These are phyloP conservation scores for Sclerotiophoma versabilis DNA, from an alignment of 2,329 filamentous ascomycete genomes.

Conservation along the genomic window DNA sequence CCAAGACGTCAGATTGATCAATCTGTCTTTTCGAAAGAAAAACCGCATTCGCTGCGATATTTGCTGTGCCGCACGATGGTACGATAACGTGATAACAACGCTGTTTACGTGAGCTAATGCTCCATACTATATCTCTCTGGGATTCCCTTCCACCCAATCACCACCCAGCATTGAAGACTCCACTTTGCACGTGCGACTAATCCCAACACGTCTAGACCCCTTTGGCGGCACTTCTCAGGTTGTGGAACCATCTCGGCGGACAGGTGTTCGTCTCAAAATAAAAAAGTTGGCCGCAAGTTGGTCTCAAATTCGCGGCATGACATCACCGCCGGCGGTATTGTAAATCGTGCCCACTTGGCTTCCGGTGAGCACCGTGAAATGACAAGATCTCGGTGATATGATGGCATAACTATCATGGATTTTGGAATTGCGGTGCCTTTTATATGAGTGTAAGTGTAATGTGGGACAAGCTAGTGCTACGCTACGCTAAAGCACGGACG, in stretches of 20 bases:
- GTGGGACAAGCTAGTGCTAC: background rate
- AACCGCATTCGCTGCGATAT: background rate
- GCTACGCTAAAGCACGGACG: background rate
- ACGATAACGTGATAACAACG: constrained; percentile 1
- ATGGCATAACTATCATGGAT: background rate
- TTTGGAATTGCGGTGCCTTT: background rate
- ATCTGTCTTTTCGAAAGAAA: background rate
- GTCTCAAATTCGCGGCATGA: constrained; percentile 5
- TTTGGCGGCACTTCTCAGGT: background rate
- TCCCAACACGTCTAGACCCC: constrained; percentile 10
- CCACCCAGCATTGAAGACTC: too few relatives aligned
- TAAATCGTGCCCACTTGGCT: background rate
- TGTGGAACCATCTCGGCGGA: background rate
- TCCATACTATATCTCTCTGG: background rate
- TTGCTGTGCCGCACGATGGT: background rate
- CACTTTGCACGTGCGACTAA: constrained; percentile 2
- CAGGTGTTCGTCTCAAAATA: constrained; percentile 1
- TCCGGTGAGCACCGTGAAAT: background rate
- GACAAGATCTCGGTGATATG: constrained; percentile 1
- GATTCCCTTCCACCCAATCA: background rate
- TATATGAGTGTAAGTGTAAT: background rate
- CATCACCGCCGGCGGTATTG: constrained; percentile 3
- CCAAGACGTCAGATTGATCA: background rate
- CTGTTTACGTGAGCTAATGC: background rate
- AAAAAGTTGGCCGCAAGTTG: constrained; percentile 10